Evolutionary conservation across 1,284 basidiomycete species (phyloP).

Genomic region (Rhodofomes roseus): DNA sequence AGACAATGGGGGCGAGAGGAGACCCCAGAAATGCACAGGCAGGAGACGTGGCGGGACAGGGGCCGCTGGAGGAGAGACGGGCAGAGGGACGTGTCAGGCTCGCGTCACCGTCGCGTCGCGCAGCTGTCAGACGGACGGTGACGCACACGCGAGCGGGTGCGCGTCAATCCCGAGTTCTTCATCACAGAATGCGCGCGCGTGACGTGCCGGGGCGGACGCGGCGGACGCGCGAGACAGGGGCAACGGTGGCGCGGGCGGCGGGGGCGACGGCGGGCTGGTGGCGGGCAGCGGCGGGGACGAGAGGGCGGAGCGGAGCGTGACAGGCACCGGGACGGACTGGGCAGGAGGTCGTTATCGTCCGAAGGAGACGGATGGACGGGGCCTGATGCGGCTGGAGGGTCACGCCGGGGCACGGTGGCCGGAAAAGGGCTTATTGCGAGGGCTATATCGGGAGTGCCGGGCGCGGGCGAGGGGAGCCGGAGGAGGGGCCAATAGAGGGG

Average conservation of each 20-base stretch:
- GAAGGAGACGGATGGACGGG: slow-evolving; percentile 17
- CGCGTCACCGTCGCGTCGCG: background rate
- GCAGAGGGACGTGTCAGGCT: background rate
- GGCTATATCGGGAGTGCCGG: slow-evolving; percentile 7
- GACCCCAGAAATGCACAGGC: background rate
- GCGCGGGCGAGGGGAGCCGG: slow-evolving; percentile 10
- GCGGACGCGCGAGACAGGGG: background rate
- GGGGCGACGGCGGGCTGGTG: background rate
- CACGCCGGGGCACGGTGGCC: slow-evolving; percentile 10
- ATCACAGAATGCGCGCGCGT: background rate
- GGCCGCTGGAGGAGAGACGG: background rate
- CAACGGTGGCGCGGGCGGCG: background rate
- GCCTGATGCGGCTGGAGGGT: slow-evolving; percentile 9
- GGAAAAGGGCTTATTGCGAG: slow-evolving; percentile 21
- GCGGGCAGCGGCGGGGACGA: background rate
- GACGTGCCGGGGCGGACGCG: background rate
- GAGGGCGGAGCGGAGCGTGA: background rate
- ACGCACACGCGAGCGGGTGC: background rate
- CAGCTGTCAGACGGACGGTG: background rate
- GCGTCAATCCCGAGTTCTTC: background rate
- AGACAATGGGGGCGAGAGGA: background rate
- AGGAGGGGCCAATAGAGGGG: slow-evolving; percentile 9
- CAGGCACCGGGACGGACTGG: background rate
- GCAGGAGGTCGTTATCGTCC: slow-evolving; percentile 18
- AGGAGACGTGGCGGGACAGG: background rate